Conservation (phyloP, 768 basidiomycete genomes). For the Lactarius tabidus region DNA sequence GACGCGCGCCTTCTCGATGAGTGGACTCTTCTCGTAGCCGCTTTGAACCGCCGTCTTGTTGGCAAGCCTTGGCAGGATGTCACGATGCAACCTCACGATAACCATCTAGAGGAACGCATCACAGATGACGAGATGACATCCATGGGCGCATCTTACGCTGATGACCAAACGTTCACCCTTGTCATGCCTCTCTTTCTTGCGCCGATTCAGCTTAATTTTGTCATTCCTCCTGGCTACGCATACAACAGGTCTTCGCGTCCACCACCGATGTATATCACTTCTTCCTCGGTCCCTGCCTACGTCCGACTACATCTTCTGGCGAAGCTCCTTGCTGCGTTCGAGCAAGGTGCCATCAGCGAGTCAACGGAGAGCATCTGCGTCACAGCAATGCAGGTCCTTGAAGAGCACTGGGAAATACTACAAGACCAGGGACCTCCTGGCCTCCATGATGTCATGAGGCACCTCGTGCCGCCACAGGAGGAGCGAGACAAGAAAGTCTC, state of each 20-base stretch:
- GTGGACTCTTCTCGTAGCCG: slow-evolving; percentile 53
- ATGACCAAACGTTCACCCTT: slow-evolving; percentile 40
- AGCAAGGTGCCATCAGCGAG: slow-evolving; percentile 52
- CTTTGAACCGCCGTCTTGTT: slow-evolving; percentile 51
- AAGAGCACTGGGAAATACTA: slow-evolving; percentile 63
- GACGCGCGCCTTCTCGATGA: slow-evolving; percentile 40
- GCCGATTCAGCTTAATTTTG: slow-evolving; percentile 62
- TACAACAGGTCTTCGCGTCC: slow-evolving; percentile 47
- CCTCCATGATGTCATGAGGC: slow-evolving; percentile 59
- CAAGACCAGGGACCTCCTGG: slow-evolving; percentile 74
- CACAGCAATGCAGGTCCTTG: slow-evolving; percentile 63
- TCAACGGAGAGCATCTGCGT: slow-evolving; percentile 70
- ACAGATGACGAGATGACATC: slow-evolving; percentile 31
- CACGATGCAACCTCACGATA: slow-evolving; percentile 8
- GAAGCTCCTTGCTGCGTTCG: slow-evolving; percentile 53
- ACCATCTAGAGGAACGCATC: slow-evolving; percentile 37
- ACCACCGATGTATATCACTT: slow-evolving; percentile 73
- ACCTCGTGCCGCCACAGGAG: slow-evolving; percentile 43
- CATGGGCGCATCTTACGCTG: slow-evolving; percentile 48
- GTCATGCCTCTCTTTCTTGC: slow-evolving; percentile 63
- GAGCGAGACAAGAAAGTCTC: background rate
- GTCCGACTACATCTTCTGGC: slow-evolving; percentile 79
- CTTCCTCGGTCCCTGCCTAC: slow-evolving; percentile 67
- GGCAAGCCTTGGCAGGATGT: slow-evolving; percentile 38
- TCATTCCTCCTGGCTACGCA: slow-evolving; percentile 46